Evolutionary conservation across 441 rosid genomes (phyloP).

Genomic region (Erodium moschatum): DNA sequence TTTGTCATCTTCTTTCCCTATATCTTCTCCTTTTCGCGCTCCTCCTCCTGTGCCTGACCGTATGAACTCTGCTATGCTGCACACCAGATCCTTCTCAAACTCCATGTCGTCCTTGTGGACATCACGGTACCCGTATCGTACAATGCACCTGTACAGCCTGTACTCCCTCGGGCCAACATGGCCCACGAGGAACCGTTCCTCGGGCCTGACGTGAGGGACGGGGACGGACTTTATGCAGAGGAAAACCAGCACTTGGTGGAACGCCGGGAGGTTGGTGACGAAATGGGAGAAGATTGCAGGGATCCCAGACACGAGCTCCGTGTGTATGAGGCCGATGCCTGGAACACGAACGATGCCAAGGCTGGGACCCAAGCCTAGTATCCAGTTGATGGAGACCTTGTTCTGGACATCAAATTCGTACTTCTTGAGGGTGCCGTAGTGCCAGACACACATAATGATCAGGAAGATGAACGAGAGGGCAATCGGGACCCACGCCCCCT

Average conservation of each 20-base stretch:
- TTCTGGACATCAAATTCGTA: constrained; percentile 83
- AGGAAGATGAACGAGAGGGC: constrained; percentile 71
- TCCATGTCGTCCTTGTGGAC: constrained; percentile 84
- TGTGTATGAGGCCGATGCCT: constrained; percentile 79
- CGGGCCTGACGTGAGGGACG: constrained; percentile 72
- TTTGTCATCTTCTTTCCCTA: constrained; percentile 38
- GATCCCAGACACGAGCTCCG: constrained; percentile 79
- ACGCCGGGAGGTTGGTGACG: constrained; percentile 93
- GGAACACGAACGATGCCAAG: constrained; percentile 87
- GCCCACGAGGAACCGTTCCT: constrained; percentile 81
- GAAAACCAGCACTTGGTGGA: constrained; percentile 75
- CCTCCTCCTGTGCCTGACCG: constrained; percentile 35
- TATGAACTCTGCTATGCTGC: constrained; percentile 77
- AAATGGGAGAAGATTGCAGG: constrained; percentile 93
- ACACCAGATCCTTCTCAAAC: constrained; percentile 81
- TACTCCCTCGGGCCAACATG: constrained; percentile 84
- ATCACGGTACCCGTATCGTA: constrained; percentile 88
- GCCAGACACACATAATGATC: constrained; percentile 89
- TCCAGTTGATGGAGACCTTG: constrained; percentile 92
- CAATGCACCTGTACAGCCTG: constrained; percentile 83
- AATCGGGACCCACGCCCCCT: constrained; percentile 98
- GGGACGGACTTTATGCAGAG: constrained; percentile 90
- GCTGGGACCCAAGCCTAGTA: constrained; percentile 83
- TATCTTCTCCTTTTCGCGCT: too few species aligned
- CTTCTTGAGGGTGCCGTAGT: constrained; percentile 79